A percentile compares a stretch with the other conserved stretches of the same genome.
Evolutionary conservation across 2,329 filamentous ascomycete genomes (phyloP).

Genomic region (Dryadomyces quercus-mongolicae): DNA sequence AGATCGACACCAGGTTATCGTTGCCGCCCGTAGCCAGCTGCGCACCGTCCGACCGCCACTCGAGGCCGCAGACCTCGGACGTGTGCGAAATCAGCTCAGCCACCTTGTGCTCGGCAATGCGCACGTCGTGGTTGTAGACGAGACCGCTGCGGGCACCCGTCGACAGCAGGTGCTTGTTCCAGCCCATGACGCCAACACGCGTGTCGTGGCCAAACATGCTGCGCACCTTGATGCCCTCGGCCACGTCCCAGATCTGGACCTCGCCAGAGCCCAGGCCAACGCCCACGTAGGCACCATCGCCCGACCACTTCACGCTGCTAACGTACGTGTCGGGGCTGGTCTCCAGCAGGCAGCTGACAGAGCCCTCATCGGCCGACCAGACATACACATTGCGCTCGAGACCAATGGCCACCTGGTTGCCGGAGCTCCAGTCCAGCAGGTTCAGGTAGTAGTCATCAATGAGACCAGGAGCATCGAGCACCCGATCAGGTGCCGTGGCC

Average conservation of each 20-base stretch:
- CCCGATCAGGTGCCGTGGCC: conserved; percentile 87
- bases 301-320: conserved; percentile 97
- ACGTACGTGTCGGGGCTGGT: conserved; percentile 85
- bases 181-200: conserved; percentile 94
- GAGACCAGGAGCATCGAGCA: conserved; percentile 88
- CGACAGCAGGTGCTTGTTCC: conserved; percentile 96
- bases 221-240: conserved; percentile 87
- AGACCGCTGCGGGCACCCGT: conserved; percentile 90
- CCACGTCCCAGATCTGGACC: conserved; percentile 98
- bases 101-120: conserved; percentile 94
- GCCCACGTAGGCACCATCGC: conserved; percentile 89
- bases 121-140: conserved; percentile 97
- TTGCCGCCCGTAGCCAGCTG: conserved; percentile 97
- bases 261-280: conserved; percentile 92
- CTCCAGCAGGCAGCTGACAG: conserved; percentile 80
- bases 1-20: conserved; percentile 97
- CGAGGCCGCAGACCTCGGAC: conserved; percentile 92
- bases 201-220: conserved; percentile 98
- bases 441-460: conserved; percentile 99
- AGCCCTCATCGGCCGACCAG: conserved; percentile 91
- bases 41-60: conserved; percentile 93
- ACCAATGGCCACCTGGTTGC: conserved; percentile 95
- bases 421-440: conserved; percentile 93
- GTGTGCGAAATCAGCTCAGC: conserved; percentile 96
- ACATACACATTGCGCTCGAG: conserved; percentile 96